Evolutionary conservation across 306 rosid genomes (phyloP).

Genomic region (Malus fusca): DNA sequence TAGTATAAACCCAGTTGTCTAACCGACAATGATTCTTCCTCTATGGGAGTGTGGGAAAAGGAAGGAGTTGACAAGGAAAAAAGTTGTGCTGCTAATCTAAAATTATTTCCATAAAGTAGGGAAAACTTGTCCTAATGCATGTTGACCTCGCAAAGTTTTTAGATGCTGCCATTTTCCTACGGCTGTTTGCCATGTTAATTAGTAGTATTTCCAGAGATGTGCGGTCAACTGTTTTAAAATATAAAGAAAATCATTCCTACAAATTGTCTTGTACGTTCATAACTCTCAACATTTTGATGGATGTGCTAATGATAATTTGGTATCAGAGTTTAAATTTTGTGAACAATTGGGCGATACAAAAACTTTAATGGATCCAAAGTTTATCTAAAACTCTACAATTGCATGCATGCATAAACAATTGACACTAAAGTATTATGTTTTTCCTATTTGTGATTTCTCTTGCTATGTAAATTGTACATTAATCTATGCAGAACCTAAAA

Average conservation of each 20-base stretch:
- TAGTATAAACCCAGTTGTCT: slow-evolving; percentile 25
- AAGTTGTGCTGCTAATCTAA: slow-evolving; percentile 10
- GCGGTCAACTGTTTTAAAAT: slow-evolving; percentile 55
- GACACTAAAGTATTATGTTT: too few species aligned
- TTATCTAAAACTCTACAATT: too few species aligned
- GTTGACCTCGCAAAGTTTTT: slow-evolving; percentile 42
- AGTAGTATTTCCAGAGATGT: slow-evolving; percentile 7
- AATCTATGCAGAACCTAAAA: not conserved
- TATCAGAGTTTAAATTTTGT: too few species aligned
- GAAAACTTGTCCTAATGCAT: slow-evolving; percentile 25
- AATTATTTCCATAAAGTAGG: slow-evolving; percentile 45
- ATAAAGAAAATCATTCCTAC: too few species aligned
- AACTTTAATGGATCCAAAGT: too few species aligned
- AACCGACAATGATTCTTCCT: slow-evolving; percentile 35
- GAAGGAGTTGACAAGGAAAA: slow-evolving; percentile 58
- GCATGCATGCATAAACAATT: too few species aligned
- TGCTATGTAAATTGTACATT: not conserved
- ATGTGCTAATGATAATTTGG: too few species aligned
- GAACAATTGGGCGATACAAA: too few species aligned
- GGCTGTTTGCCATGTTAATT: slow-evolving; percentile 18
- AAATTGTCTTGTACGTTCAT: too few species aligned
- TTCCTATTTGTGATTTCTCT: too few species aligned
- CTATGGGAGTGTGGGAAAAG: slow-evolving; percentile 28
- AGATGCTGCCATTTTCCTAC: slow-evolving; percentile 40
- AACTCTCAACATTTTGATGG: too few species aligned